Percentiles rank a stretch among this genome's conserved stretches.
These are phyloP conservation scores for Talaromyces sp. DNA, from an alignment of 2,329 filamentous ascomycete genomes.

Conservation along the genomic window DNA sequence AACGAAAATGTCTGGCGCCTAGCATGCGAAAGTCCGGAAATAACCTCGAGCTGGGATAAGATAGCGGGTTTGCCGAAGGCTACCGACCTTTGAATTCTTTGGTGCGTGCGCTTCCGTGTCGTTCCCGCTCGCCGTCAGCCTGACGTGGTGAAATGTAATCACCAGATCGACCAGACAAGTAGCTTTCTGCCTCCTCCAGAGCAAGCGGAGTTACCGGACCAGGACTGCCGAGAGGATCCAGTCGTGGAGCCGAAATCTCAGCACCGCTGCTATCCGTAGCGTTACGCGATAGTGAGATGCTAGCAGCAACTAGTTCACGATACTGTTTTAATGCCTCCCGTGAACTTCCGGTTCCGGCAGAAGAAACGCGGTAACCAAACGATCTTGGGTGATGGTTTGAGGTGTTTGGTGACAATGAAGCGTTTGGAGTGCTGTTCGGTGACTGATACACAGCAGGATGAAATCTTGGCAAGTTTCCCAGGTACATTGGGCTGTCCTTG, in stretches of 20 bases:
- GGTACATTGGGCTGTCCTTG: conserved; percentile 39
- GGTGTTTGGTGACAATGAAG: conserved; percentile 25
- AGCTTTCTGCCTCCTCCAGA: conserved; percentile 41
- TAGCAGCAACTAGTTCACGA: conserved; percentile 41
- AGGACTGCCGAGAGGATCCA: conserved; percentile 46
- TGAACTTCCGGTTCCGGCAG: conserved; percentile 34
- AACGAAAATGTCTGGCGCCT: not conserved
- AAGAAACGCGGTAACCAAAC: conserved; percentile 31
- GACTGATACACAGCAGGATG: conserved; percentile 46
- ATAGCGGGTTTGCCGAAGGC: not conserved
- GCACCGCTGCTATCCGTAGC: conserved; percentile 26
- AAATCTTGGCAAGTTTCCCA: conserved; percentile 44
- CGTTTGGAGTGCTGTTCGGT: conserved; percentile 23
- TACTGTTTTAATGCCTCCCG: conserved; percentile 42
- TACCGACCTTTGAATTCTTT: conserved; percentile 19
- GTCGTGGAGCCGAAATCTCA: conserved; percentile 43
- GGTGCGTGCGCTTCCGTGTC: not conserved
- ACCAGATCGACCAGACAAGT: conserved; percentile 35
- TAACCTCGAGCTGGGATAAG: not conserved
- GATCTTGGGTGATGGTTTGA: conserved; percentile 33
- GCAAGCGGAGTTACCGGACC: conserved; percentile 47
- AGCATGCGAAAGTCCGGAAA: not conserved
- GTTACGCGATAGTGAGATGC: conserved; percentile 29
- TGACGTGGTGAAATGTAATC: conserved; percentile 14
- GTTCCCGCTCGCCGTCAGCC: conserved; percentile 19